Percentiles rank a stretch among this genome's conserved stretches.
These are phyloP conservation scores for Aspergillus bridgeri DNA, from an alignment of 495 filamentous ascomycete genomes.

Conservation along the genomic window DNA sequence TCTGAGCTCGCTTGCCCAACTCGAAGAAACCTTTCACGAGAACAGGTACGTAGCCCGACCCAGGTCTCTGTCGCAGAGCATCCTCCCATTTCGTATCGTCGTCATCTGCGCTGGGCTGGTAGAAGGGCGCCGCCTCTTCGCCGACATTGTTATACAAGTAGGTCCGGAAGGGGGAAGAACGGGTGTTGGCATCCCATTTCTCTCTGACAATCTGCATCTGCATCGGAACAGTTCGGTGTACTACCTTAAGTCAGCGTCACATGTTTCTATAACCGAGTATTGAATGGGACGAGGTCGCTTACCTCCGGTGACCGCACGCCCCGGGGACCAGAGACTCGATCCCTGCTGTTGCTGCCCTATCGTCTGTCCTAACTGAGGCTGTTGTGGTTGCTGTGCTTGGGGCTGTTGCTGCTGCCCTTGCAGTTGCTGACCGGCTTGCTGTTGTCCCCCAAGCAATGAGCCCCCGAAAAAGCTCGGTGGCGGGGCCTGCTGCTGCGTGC, in stretches of 20 bases:
- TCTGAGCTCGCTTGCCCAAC: conserved; percentile 71
- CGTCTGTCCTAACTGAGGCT: conserved; percentile 36
- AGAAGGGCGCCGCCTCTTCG: conserved; percentile 75
- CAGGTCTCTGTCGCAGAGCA: conserved; percentile 79
- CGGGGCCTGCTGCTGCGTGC: conserved; percentile 20
- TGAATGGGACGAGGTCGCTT: not conserved
- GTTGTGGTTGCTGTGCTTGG: conserved; percentile 35
- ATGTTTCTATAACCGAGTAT: not conserved
- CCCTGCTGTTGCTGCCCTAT: conserved; percentile 31
- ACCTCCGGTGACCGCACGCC: conserved; percentile 46
- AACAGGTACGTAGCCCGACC: conserved; percentile 71
- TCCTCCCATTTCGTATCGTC: conserved; percentile 90
- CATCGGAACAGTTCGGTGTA: conserved; percentile 77
- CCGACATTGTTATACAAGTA: conserved; percentile 95
- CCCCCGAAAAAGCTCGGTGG: conserved; percentile 30
- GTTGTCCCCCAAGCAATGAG: conserved; percentile 33
- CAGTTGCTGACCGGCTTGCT: conserved; percentile 34
- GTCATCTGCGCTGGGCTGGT: conserved; percentile 70
- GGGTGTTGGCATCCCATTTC: conserved; percentile 77
- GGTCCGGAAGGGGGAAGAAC: conserved; percentile 73
- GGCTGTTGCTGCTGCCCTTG: conserved; percentile 34
- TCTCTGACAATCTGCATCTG: conserved; percentile 74
- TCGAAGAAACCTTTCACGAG: conserved; percentile 64
- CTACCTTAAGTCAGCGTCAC: conserved; percentile 18
- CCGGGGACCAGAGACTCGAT: conserved; percentile 49